These are phyloP conservation scores for Hippophae tibetana DNA, from an alignment of 306 rosid species.

Conservation along the genomic window DNA sequence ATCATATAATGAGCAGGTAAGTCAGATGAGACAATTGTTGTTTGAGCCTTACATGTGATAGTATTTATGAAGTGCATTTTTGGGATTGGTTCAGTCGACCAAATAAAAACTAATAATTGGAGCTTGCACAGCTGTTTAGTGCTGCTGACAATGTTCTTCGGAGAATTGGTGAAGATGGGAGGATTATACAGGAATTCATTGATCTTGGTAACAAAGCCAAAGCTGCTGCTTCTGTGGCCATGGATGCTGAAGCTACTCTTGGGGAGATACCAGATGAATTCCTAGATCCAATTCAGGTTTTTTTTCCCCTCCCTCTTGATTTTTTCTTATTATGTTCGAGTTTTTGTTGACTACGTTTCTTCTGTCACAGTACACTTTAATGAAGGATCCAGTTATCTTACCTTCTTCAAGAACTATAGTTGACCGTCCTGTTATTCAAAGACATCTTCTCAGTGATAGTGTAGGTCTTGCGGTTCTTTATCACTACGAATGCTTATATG, in stretches of 20 bases:
- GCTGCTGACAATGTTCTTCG: slow-evolving; percentile 82
- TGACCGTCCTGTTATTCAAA: slow-evolving; percentile 89
- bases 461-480: slow-evolving; percentile 21
- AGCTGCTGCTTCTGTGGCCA: slow-evolving; percentile 88
- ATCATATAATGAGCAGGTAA: slow-evolving; percentile 89
- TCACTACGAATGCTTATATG: not conserved
- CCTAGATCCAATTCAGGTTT: slow-evolving; percentile 97
- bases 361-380: slow-evolving; percentile 72
- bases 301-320: slow-evolving; percentile 6
- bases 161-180: slow-evolving; percentile 78
- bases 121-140: slow-evolving; percentile 62
- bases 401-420: slow-evolving; percentile 89
- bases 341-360: not conserved
- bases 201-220: slow-evolving; percentile 85
- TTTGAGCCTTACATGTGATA: slow-evolving; percentile 3
- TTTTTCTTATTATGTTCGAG: not conserved
- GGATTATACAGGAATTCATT: slow-evolving; percentile 66
- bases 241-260: slow-evolving; percentile 83
- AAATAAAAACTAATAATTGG: slow-evolving; percentile 20
- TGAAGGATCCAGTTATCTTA: slow-evolving; percentile 98
- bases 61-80: not conserved
- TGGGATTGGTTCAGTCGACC: not conserved
- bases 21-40: slow-evolving; percentile 13
- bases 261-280: slow-evolving; percentile 99
- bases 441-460: slow-evolving; percentile 95